Evolutionary conservation across 306 rosid species (phyloP), one percentile per base, ranked within the genome.

Genomic region (Acmispon strigosus): DNA sequence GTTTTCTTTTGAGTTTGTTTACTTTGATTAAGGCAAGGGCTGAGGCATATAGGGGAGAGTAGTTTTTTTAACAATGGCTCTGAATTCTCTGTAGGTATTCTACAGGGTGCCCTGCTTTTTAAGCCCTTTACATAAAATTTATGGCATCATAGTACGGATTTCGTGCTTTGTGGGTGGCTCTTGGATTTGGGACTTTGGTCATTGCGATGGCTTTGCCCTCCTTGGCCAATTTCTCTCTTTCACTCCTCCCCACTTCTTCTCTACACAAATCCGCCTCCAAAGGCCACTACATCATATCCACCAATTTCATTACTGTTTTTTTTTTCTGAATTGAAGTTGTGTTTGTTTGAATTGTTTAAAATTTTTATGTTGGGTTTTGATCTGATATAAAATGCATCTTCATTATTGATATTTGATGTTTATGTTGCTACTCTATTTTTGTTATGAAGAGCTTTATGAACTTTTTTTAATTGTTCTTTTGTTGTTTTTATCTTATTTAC

Each of bases 101-200:
- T 87, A 82, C 82, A 61, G 88, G 87, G 58, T 81, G 88, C 96
- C 97, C 93, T 82, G 93, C 87, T 41, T 27, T 1, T 82, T 27
- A 15, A 58, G 85, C 90, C 96, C 90, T 73, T 16, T 1, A 87
- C 75, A 85, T 58, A 0, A 87, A 69, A 2, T 69, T 0, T 16
- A 87, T 87, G 96, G 96, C 88, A 49, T 85, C 97, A 87, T 92
- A 92, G 96, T 92, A 92, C 93, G 93, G 93, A 76, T 82, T 85
- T 61, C 79, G 92, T 92, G 96, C 89, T 60, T 62, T 54, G 70
- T 76, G 80, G 27, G 7, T 27, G 15, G 47, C 19, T 53, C 43
- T 62, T 61, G 5, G 69, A 8, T 78, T 9, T 79, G 84, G 16
- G 74, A 37, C 15, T 81, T 73, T 52, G 73, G 49, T 15, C n/a